Base-by-base conservation (phyloP, 768 basidiomycete species). In the Lentinula sp. region DNA sequence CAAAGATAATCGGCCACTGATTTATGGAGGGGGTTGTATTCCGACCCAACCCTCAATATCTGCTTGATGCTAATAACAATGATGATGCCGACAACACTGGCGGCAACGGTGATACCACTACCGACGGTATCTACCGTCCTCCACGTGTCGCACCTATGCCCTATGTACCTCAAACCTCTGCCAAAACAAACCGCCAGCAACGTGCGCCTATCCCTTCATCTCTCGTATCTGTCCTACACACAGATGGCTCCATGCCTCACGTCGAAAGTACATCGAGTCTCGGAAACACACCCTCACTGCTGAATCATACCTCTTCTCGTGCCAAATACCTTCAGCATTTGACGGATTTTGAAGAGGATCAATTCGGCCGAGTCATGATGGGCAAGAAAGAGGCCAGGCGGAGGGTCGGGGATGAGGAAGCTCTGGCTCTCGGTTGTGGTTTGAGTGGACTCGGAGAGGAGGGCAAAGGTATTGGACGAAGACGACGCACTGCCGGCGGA, bases 1-100 rank as follows among this genome's bases (percentile, higher is more conserved):
- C 2, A 71, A 71, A 6, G 73, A 80, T 15, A 75, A 80, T 0
- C 77, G 87, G 2, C 82, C 85, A 3, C 78, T 97, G 13, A 81
- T 98, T 2, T 98, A 97, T 69, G 95, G 95, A 2, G 95, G 95
- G 6, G 95, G 93, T 99, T 34, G 88, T 89, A 2, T 99, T 96
- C 81, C 84, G 88, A 48, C 95, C 96, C 4, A 97, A 98, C 68
- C 93, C 93, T 11, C 76, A 84, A 61, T 88, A 88, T 45, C 78
- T 98, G 43, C 69, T 85, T 62, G 76, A 76, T 60, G 73, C 76
- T 46, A 74, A 75, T 58, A 70, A 73, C 2, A 71, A 74, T 21
- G 70, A 70, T 28, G 76, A 75, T 4, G 69, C 21, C 21, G 1
- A 21, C 21, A 21, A 65, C 28, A 60, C 57, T 0, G 67, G 66